Evolutionary conservation across 805 yeast genomes (phyloP), one percentile per base, ranked within the genome.

Genomic region (Sungouiozyma ichnusensis): DNA sequence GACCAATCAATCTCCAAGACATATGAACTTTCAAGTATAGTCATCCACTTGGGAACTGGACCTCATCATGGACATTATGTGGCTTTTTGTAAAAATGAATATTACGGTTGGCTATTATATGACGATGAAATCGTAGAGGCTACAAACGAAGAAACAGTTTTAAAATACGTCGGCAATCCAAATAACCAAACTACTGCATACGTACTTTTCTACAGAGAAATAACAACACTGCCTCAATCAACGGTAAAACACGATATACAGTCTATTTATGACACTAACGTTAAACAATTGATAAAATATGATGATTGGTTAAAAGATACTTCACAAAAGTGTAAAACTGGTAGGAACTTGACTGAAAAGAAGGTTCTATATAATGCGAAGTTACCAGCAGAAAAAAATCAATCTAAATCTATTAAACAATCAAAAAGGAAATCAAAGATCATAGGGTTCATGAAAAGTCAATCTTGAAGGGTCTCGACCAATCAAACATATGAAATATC

Each of bases 61-160:
- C 97, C 97, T 1, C 87, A 86, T 66, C 96, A 88, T 63, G 98
- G 98, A 0, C 98, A 92, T 59, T 92, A 92, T 60, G 90, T 92
- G 8, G 74, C 95, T 0, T 66, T 92, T 4, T 81, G 92, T 45
- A 86, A 86, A 56, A 81, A 87, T 4, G 78, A 74, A 41, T 69
- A 73, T 17, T 74, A 76, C 34, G 88, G 95, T 0, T 92, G 98
- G 98, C 65, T 92, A 24, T 64, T 92, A 44, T 92, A 85, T 64
- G 98, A 92, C 59, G 98, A 92, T 60, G 97, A 92, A 60, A 79
- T 92, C 4, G 96, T 90, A 2, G 97, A 90, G 58, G 66, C 81
- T 14, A 87, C 92, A 8, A 86, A 81, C 49, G 95, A 86, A 47
- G 68, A 75, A 34, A 86, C 81, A 50, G 96, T 92, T 3, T 71